A percentile compares a stretch with the other conserved stretches of the same genome.
Evolutionary conservation across 208 protist genomes (phyloP).

Genomic region (Crithidia expoeki): DNA sequence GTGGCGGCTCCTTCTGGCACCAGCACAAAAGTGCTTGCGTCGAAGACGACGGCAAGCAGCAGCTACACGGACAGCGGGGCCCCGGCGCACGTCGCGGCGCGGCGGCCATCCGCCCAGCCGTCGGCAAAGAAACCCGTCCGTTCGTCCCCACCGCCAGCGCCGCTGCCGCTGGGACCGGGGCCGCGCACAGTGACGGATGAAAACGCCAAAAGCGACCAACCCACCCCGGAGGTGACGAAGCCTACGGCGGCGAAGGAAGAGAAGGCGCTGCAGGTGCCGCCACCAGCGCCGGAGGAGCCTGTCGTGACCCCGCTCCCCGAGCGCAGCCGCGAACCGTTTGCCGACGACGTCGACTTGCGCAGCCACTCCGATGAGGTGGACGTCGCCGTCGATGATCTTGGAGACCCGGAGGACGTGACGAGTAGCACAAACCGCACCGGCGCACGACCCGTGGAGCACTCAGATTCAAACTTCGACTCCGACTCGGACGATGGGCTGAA

Average conservation of each 20-base stretch:
- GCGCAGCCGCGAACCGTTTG: conserved; percentile 11
- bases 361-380: background rate
- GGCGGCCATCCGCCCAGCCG: conserved; percentile 1
- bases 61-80: background rate
- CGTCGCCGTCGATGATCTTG: background rate
- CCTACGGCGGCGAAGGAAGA: background rate
- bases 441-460: background rate
- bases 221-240: background rate
- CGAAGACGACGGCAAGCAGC: background rate
- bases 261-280: conserved; percentile 6
- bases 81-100: conserved; percentile 3
- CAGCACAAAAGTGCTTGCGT: background rate
- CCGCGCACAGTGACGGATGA: conserved; percentile 5
- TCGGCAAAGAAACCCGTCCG: background rate
- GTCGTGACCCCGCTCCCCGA: background rate
- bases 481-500: conserved; percentile 3
- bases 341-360: background rate
- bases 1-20: background rate
- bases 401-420: background rate
- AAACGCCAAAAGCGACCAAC: background rate
- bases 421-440: background rate
- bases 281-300: background rate
- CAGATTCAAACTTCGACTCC: conserved; percentile 12
- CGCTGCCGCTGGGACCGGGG: conserved; percentile 13
- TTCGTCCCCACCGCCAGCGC: conserved; percentile 8